Evolutionary conservation across 2,329 filamentous ascomycete genomes (phyloP).

Genomic region (Diaporthe vaccinii): DNA sequence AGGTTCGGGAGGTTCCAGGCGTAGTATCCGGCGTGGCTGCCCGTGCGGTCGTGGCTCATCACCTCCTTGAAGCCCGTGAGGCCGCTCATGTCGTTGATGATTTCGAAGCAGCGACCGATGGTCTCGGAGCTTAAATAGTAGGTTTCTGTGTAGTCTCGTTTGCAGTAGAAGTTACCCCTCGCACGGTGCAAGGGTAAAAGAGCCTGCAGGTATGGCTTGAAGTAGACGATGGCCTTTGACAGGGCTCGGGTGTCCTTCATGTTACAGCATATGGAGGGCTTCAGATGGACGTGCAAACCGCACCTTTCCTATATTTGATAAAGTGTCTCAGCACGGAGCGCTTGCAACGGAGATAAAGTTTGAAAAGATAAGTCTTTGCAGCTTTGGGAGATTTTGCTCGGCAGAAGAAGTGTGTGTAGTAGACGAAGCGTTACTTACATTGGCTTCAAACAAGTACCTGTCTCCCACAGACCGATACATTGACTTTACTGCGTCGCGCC

Average conservation of each 20-base stretch:
- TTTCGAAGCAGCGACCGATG: not conserved
- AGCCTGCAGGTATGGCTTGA: slow-evolving; percentile 1
- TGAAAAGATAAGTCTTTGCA: not conserved
- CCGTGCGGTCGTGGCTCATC: not conserved
- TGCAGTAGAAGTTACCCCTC: not conserved
- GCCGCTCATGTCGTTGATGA: not conserved
- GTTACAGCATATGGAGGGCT: not conserved
- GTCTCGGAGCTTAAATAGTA: not conserved
- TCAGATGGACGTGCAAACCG: not conserved
- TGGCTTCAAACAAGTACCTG: not conserved
- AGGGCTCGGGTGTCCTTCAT: not conserved
- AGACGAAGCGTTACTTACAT: not conserved
- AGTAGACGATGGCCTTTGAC: not conserved
- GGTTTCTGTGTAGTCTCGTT: not conserved
- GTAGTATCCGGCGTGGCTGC: not conserved
- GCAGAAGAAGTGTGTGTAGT: not conserved
- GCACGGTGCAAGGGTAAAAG: not conserved
- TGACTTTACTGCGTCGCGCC: not conserved
- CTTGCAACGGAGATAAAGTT: not conserved
- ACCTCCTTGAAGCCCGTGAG: not conserved
- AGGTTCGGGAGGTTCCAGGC: not conserved
- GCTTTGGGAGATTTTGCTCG: not conserved
- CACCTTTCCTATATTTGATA: not conserved
- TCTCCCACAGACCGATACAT: not conserved
- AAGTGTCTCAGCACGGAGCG: not conserved